Base-by-base conservation (phyloP, 2,329 filamentous ascomycete species). In the Ophiosphaerella narmari region DNA sequence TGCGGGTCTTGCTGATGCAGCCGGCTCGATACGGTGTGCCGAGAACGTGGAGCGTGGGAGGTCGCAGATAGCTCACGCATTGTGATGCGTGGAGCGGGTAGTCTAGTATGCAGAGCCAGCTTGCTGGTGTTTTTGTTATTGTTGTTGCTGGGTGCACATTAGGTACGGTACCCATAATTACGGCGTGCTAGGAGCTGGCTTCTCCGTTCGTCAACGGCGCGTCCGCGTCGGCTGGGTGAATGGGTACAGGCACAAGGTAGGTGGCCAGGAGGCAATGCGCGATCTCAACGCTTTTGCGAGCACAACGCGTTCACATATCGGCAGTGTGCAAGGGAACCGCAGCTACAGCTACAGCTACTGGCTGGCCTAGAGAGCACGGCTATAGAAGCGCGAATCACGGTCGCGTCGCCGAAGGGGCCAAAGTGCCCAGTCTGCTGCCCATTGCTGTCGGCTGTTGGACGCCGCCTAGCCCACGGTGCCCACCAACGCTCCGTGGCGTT, bases 1-100 rank as follows among this genome's bases (percentile, higher is more conserved):
- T 48, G 55, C 56, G 58, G 64, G 59, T 50, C 49, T 40, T 11
- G 36, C 45, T 55, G 43, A 61, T 67, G 63, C 64, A 55, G 45
- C 55, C 52, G 50, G 43, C 57, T 38, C 54, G 54, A 55, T 53
- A 47, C 38, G 40, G 38, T 44, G 45, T 53, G 53, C 53, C 38
- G 32, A 47, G 18, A 47, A 47, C 45, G 45, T 47, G 45, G 45
- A 45, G 39, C 44, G 49, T 55, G 51, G 46, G 46, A 42, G 41
- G 43, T 52, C 43, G 41, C 50, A 40, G 46, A 40, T 29, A 3
- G 42, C 41, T 39, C 38, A 36, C 18, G 39, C 37, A 37, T 51
- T 24, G 40, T 7, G 18, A 37, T 31, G 43, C 33, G 18, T 29
- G 33, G 34, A 12, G 7, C 32, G 35, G 42, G 14, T 31, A 29